Evolutionary conservation across 371 early-diverging fungal species (phyloP).

Genomic region (Mucor mucedo): DNA sequence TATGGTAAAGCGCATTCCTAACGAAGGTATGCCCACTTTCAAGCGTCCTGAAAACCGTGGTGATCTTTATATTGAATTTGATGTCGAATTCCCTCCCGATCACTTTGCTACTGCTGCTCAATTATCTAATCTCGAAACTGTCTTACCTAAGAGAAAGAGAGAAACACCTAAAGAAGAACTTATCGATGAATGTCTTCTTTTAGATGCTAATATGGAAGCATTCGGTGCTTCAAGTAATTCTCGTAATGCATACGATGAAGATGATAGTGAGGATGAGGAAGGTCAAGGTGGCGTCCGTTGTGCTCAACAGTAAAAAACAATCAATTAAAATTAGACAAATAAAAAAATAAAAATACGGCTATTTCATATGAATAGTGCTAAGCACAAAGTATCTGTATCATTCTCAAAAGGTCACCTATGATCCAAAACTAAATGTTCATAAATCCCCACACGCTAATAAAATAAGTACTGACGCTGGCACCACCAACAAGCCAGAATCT

Average conservation of each 20-base stretch:
- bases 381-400: no score
- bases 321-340: constrained; percentile 1
- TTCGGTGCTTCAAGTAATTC: constrained; percentile 42
- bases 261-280: constrained; percentile 73
- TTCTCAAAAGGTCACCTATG: no score
- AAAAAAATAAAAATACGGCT: not conserved
- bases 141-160: constrained; percentile 54
- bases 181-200: constrained; percentile 51
- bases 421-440: no score
- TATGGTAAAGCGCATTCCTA: constrained; percentile 80
- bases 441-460: no score
- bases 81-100: constrained; percentile 90
- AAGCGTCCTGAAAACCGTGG: constrained; percentile 89
- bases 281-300: constrained; percentile 75
- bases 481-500: no score
- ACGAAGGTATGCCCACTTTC: constrained; percentile 96
- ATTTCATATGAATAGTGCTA: no score
- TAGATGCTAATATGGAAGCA: constrained; percentile 38
- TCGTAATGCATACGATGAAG: constrained; percentile 61
- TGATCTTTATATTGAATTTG: constrained; percentile 90
- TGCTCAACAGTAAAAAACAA: constrained; percentile 75
- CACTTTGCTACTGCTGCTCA: constrained; percentile 69
- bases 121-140: constrained; percentile 49
- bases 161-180: constrained; percentile 41
- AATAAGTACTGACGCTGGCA: no score